Evolutionary conservation across 106 monocot species (phyloP).

Genomic region (Acorus gramineus): DNA sequence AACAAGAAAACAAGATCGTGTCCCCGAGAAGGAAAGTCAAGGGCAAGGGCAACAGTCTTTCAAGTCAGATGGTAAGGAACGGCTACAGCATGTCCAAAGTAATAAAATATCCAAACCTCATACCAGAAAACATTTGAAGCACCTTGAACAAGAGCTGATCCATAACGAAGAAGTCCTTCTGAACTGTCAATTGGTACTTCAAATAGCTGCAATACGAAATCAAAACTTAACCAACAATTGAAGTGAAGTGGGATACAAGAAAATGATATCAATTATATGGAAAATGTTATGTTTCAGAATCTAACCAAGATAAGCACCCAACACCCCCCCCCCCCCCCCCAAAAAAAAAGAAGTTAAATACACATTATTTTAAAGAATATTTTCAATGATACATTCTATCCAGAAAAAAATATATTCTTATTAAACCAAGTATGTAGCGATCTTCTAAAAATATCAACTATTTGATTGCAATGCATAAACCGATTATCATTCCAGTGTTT

Average conservation of each 20-base stretch:
- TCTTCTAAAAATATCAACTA: no score
- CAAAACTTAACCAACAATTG: no score
- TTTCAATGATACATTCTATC: background rate
- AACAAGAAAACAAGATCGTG: no score
- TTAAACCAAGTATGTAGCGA: no score
- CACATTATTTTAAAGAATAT: background rate
- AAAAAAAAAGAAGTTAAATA: background rate
- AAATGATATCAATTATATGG: no score
- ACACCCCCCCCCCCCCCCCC: background rate
- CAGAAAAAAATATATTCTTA: no score
- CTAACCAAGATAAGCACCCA: background rate
- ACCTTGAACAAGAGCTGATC: conserved; percentile 98
- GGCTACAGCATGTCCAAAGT: background rate
- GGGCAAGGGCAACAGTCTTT: no score
- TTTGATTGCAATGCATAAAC: no score
- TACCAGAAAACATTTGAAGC: conserved; percentile 97
- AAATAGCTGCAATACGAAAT: conserved; percentile 45
- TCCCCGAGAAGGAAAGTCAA: no score
- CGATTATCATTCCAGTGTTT: no score
- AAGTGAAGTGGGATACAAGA: no score
- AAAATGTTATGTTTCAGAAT: background rate
- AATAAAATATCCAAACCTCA: conserved; percentile 2
- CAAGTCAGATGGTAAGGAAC: no score
- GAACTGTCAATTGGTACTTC: conserved; percentile 69
- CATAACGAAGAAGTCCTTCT: conserved; percentile 60